Conservation (phyloP, 2,329 filamentous ascomycete genomes). For the Nemania sp. region DNA sequence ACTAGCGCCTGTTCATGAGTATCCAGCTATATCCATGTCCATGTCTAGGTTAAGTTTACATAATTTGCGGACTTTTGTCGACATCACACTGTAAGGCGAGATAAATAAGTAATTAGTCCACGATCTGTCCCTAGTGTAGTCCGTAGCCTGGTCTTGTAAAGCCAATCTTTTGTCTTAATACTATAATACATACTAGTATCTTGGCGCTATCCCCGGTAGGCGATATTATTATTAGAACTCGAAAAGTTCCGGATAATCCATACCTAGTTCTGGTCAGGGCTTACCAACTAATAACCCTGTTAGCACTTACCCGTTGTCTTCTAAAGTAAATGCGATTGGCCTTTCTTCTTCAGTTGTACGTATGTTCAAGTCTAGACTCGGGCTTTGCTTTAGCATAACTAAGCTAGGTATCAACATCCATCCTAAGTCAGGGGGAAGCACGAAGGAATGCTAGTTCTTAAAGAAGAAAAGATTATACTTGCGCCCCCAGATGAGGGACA, state of each 20-base stretch:
- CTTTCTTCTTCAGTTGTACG: too few relatives aligned
- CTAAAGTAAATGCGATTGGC: too few relatives aligned
- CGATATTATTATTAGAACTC: background rate
- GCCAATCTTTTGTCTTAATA: background rate
- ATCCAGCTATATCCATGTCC: background rate
- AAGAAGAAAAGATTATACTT: slow-evolving; percentile 1
- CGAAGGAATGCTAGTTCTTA: background rate
- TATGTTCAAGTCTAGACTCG: too few relatives aligned
- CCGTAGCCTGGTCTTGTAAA: background rate
- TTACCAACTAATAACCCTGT: too few relatives aligned
- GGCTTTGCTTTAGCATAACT: too few relatives aligned
- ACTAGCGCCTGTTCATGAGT: background rate
- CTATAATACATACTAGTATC: background rate
- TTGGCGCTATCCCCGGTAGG: background rate
- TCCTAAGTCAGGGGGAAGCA: background rate
- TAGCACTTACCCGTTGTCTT: too few relatives aligned
- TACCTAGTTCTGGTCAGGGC: too few relatives aligned
- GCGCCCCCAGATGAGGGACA: background rate
- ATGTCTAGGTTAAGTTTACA: background rate
- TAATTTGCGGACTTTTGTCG: background rate
- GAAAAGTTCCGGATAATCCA: too few relatives aligned
- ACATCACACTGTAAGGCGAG: background rate
- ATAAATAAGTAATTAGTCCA: background rate
- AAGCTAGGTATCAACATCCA: too few relatives aligned
- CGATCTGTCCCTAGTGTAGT: background rate